phyloP scores from a whole-genome alignment of 352 stramenopile genomes.

The Blastocystis sp. region DNA sequence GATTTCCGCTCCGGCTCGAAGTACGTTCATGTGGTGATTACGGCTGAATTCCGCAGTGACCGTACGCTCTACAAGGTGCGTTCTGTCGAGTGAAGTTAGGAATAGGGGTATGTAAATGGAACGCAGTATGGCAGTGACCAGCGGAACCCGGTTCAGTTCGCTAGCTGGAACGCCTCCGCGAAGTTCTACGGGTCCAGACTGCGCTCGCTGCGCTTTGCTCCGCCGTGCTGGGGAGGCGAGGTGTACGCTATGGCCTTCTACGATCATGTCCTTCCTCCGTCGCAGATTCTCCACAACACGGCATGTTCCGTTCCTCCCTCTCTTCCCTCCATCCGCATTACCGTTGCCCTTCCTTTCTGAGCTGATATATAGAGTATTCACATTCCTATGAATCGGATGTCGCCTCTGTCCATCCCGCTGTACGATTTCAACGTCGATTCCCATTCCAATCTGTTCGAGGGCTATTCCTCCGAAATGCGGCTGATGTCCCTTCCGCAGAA shows the following conservation, averaged over 20 bases:
- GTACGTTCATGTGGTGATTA: not conserved
- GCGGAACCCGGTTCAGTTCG: not conserved
- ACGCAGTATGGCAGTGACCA: not conserved
- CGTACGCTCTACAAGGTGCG: not conserved
- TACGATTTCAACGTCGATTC: slow-evolving; percentile 47
- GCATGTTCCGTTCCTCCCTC: slow-evolving; percentile 41
- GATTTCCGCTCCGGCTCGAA: not conserved
- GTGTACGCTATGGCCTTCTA: slow-evolving; percentile 36
- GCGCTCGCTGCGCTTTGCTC: not conserved
- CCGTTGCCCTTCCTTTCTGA: not conserved
- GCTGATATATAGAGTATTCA: not conserved
- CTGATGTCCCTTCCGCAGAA: not conserved
- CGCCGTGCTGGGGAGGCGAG: slow-evolving; percentile 13
- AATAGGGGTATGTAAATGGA: slow-evolving; percentile 24
- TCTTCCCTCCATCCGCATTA: slow-evolving; percentile 8
- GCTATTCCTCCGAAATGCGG: not conserved
- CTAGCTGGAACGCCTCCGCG: not conserved
- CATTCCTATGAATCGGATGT: slow-evolving; percentile 18
- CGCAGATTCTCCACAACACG: slow-evolving; percentile 36
- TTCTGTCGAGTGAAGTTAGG: not conserved
- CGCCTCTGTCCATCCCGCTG: slow-evolving; percentile 3
- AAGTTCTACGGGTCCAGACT: not conserved
- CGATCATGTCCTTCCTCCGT: not conserved
- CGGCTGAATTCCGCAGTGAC: not conserved
- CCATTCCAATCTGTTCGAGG: slow-evolving; percentile 20